Evolutionary conservation across 2,329 filamentous ascomycete species (phyloP).

Genomic region (Paracoccidioides brasiliensis): DNA sequence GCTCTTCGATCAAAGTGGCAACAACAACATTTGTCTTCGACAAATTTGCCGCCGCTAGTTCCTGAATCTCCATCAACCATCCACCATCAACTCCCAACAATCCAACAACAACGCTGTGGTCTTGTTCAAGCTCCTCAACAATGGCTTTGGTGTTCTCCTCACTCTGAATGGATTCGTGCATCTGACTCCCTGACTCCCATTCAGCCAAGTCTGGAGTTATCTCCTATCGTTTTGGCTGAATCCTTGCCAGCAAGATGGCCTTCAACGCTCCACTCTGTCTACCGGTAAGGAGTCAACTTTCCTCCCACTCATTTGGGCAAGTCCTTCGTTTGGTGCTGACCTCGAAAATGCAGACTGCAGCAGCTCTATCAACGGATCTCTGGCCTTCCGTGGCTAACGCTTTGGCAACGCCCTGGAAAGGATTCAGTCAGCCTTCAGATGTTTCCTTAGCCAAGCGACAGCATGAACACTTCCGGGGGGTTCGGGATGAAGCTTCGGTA

Average conservation of each 20-base stretch:
- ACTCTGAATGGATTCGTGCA: not conserved
- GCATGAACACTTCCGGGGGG: not conserved
- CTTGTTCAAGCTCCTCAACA: not conserved
- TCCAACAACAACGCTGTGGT: not conserved
- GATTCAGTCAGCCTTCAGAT: constrained; percentile 15
- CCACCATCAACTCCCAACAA: constrained; percentile 2
- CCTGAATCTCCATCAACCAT: too few species aligned
- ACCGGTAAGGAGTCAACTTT: constrained; percentile 27
- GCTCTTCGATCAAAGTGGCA: not conserved
- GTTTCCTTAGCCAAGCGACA: constrained; percentile 1
- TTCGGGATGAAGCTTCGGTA: constrained; percentile 9
- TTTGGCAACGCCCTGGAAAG: constrained; percentile 26
- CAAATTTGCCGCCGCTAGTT: constrained; percentile 4
- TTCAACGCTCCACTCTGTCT: constrained; percentile 37
- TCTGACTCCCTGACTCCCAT: not conserved
- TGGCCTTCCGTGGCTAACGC: constrained; percentile 32
- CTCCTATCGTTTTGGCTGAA: not conserved
- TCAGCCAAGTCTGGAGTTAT: not conserved
- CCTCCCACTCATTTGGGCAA: not conserved
- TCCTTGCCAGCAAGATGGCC: constrained; percentile 31
- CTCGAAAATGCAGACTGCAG: constrained; percentile 29
- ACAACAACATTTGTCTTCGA: not conserved
- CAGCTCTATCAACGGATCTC: constrained; percentile 30
- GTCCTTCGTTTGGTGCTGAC: not conserved
- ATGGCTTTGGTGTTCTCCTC: not conserved